phyloP scores from a whole-genome alignment of 78 protist genomes.

The Pigoraptor vietnamica region DNA sequence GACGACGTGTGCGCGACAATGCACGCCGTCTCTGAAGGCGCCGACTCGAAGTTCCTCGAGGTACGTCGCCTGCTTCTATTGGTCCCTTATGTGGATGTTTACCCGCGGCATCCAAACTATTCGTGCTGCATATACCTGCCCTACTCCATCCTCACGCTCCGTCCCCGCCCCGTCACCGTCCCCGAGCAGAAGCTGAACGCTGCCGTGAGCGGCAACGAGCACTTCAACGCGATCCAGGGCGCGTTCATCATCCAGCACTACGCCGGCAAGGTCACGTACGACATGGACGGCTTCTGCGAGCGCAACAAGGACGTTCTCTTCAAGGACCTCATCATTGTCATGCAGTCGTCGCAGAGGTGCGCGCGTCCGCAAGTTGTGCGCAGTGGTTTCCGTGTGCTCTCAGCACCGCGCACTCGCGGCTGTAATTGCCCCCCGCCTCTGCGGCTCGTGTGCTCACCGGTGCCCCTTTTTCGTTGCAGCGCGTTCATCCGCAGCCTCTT shows the following conservation, averaged over 20 bases:
- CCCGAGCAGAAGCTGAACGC: background rate
- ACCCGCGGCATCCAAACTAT: too few species aligned
- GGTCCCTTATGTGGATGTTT: too few species aligned
- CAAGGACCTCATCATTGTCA: constrained; percentile 41
- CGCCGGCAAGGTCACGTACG: constrained; percentile 87
- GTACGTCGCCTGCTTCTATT: too few species aligned
- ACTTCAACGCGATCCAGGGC: background rate
- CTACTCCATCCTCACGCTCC: background rate
- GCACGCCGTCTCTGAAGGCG: constrained; percentile 35
- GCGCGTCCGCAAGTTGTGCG: too few species aligned
- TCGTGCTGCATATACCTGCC: too few species aligned
- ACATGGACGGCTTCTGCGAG: constrained; percentile 67
- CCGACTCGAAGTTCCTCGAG: constrained; percentile 73
- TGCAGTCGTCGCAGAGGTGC: background rate
- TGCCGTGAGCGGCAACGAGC: background rate
- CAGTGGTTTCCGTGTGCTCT: too few species aligned
- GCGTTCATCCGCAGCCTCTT: background rate
- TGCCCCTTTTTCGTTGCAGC: too few species aligned
- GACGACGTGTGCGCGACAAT: constrained; percentile 64
- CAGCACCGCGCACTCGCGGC: too few species aligned
- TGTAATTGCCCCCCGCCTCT: too few species aligned
- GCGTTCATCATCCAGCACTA: constrained; percentile 59
- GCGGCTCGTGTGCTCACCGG: too few species aligned
- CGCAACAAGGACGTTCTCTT: constrained; percentile 82
- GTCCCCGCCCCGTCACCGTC: background rate